phyloP scores from a whole-genome alignment of 805 yeast species.

The Yamadazyma takamatsuzukensis region DNA sequence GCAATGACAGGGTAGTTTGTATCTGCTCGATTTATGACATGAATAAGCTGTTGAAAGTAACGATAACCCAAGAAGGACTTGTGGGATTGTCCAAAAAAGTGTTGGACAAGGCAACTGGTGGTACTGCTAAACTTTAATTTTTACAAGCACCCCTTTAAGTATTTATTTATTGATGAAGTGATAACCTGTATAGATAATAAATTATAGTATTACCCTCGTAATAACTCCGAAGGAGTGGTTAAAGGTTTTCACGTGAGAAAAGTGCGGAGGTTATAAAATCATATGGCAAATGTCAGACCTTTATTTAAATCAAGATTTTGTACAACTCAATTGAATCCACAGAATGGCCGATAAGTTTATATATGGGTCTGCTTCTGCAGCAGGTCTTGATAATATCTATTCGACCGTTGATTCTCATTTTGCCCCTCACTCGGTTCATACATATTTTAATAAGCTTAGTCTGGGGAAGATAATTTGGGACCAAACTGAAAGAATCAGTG shows the following conservation, averaged over 20 bases:
- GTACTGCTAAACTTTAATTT: too few relatives aligned
- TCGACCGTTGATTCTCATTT: constrained; percentile 1
- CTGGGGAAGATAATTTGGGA: constrained; percentile 23
- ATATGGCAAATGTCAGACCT: too few relatives aligned
- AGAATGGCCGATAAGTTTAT: background rate
- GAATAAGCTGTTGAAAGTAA: constrained; percentile 27
- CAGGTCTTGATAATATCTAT: constrained; percentile 1
- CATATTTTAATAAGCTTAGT: constrained; percentile 21
- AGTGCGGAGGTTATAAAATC: constrained; percentile 5
- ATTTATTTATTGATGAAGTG: too few relatives aligned
- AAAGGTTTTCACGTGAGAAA: constrained; percentile 1
- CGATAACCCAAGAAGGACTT: constrained; percentile 33
- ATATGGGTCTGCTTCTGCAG: background rate
- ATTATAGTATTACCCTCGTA: too few relatives aligned
- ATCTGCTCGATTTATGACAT: constrained; percentile 20
- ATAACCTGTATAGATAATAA: too few relatives aligned
- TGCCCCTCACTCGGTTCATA: constrained; percentile 27
- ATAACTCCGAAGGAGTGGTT: background rate
- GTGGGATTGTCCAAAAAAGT: constrained; percentile 9
- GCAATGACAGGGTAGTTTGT: constrained; percentile 33
- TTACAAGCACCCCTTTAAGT: too few relatives aligned
- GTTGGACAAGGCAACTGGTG: constrained; percentile 4
- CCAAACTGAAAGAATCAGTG: constrained; percentile 27
- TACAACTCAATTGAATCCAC: too few relatives aligned
- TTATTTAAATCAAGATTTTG: too few relatives aligned